These are phyloP conservation scores for Xerocomellus chrysenteron DNA, from an alignment of 768 basidiomycete species.

Conservation along the genomic window DNA sequence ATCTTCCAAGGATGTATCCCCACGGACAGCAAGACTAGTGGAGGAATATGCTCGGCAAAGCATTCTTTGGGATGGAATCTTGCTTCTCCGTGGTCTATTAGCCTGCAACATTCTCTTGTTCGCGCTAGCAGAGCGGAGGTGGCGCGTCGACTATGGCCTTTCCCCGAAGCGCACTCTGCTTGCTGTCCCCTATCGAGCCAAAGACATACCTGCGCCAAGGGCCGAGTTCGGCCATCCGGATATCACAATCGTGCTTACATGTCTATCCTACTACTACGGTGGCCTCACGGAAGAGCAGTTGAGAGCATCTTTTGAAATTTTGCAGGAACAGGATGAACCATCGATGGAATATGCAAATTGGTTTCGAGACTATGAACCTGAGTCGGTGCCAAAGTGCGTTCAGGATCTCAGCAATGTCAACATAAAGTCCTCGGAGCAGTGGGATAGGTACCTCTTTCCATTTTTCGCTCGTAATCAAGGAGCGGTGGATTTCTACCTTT, in stretches of 20 bases:
- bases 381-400: no score
- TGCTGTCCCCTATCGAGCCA: neutral
- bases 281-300: neutral
- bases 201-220: neutral
- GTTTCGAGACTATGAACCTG: neutral
- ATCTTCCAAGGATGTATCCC: neutral
- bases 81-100: conserved; percentile 32
- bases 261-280: neutral
- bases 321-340: neutral
- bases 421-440: neutral
- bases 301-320: neutral
- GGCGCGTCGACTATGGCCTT: conserved; percentile 35
- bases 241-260: neutral
- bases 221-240: neutral
- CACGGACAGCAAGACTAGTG: neutral
- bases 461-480: no score
- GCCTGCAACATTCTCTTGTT: conserved; percentile 25
- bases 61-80: neutral
- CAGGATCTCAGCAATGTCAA: neutral
- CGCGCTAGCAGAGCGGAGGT: conserved; percentile 28
- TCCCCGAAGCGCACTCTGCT: conserved; percentile 11
- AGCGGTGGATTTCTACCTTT: neutral
- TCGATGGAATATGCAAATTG: neutral
- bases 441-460: neutral
- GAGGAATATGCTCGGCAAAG: neutral